Evolutionary conservation across 2,329 filamentous ascomycete genomes (phyloP).

Genomic region (Daldinia sp.): DNA sequence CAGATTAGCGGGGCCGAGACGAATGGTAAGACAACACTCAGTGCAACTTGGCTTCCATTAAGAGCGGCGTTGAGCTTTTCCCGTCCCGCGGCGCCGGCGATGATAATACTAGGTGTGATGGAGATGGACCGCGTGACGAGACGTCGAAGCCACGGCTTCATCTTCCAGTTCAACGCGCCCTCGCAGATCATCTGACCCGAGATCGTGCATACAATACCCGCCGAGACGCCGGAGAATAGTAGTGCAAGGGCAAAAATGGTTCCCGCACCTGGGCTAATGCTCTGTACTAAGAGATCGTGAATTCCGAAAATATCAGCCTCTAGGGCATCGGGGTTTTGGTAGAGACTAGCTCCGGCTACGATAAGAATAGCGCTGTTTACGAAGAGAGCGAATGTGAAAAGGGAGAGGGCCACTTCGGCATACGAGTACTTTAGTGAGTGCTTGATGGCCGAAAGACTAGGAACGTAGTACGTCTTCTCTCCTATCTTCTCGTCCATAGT

Average conservation of each 20-base stretch:
- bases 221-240: constrained; percentile 80
- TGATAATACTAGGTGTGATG: constrained; percentile 83
- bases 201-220: constrained; percentile 89
- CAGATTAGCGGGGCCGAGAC: constrained; percentile 84
- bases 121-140: constrained; percentile 81
- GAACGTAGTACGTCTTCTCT: constrained; percentile 68
- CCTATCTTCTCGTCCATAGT: constrained; percentile 43
- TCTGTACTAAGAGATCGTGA: constrained; percentile 72
- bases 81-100: constrained; percentile 79
- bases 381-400: constrained; percentile 85
- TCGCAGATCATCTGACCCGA: constrained; percentile 89
- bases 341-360: constrained; percentile 80
- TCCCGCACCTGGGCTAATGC: constrained; percentile 77
- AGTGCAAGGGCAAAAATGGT: constrained; percentile 86
- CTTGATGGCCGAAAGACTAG: constrained; percentile 75
- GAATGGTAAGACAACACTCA: constrained; percentile 83
- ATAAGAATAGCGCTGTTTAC: constrained; percentile 86
- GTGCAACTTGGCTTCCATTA: constrained; percentile 78
- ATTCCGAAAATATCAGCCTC: constrained; percentile 85
- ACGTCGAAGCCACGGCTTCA: constrained; percentile 80
- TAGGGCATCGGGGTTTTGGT: constrained; percentile 65
- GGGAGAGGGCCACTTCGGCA: constrained; percentile 72
- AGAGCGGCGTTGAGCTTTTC: constrained; percentile 75
- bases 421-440: constrained; percentile 78
- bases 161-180: constrained; percentile 77